These are phyloP conservation scores for Thuidium tamariscinum DNA, from an alignment of 225 moss, liverwort and hornwort genomes.

Conservation along the genomic window DNA sequence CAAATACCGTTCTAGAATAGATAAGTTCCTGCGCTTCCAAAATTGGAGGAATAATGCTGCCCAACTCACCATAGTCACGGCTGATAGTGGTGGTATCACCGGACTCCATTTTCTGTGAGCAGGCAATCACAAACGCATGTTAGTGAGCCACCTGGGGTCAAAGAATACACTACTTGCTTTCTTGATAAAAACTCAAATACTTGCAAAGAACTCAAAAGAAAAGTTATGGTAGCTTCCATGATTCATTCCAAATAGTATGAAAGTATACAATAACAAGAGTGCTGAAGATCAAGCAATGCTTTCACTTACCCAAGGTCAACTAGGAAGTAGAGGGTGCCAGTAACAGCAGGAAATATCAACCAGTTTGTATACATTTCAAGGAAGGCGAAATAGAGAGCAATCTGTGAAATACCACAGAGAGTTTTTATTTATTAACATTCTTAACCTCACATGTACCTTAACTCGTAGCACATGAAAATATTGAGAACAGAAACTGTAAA, in stretches of 20 bases:
- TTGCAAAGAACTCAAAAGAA: not conserved
- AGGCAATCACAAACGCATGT: not conserved
- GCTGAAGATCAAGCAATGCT: not conserved
- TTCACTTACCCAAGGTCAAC: constrained; percentile 29
- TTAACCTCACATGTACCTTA: not conserved
- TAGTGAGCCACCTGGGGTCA: not conserved
- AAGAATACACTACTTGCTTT: not conserved
- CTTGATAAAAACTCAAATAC: not conserved
- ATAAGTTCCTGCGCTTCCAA: constrained; percentile 49
- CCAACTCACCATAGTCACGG: constrained; percentile 53
- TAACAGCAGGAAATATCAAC: constrained; percentile 32
- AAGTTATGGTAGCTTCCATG: not conserved
- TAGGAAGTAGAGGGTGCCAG: constrained; percentile 33
- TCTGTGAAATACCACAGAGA: constrained; percentile 10
- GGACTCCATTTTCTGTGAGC: constrained; percentile 32
- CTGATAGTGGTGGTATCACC: constrained; percentile 42
- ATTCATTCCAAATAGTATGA: not conserved
- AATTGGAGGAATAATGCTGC: constrained; percentile 47
- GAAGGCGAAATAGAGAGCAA: constrained; percentile 42
- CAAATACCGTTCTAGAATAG: constrained; percentile 46
- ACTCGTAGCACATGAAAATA: not conserved
- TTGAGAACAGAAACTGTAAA: not conserved
- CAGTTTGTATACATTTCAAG: constrained; percentile 43
- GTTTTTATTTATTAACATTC: not conserved
- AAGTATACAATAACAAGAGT: not conserved